A percentile compares a stretch with the other conserved stretches of the same genome.
These are phyloP conservation scores for Colletotrichum noveboracense DNA, from an alignment of 2,329 filamentous ascomycete genomes.

Conservation along the genomic window DNA sequence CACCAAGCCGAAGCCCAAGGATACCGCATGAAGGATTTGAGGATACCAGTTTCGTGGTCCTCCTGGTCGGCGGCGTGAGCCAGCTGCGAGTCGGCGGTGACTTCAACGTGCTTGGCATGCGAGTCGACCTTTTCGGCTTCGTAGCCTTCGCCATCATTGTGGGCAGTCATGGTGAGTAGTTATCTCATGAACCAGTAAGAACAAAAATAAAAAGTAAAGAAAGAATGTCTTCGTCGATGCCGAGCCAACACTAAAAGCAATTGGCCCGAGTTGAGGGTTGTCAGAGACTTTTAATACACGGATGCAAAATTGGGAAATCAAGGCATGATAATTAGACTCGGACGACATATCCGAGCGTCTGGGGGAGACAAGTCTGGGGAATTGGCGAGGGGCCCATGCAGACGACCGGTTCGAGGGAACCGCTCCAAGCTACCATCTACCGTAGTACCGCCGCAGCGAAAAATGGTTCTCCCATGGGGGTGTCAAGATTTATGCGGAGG, in stretches of 20 bases:
- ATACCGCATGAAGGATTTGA: conserved; percentile 27
- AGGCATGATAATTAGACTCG: background rate
- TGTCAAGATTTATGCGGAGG: background rate
- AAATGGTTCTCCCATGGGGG: background rate
- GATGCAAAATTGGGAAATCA: background rate
- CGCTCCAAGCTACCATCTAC: background rate
- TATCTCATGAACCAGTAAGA: background rate
- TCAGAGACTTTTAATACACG: background rate
- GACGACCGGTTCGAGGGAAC: background rate
- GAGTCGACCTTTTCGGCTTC: conserved; percentile 6
- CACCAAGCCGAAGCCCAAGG: conserved; percentile 37
- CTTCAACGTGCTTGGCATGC: conserved; percentile 4
- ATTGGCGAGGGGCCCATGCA: background rate
- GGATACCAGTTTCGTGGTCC: conserved; percentile 29
- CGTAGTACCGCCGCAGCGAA: background rate
- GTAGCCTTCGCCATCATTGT: background rate
- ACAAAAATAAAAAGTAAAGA: background rate
- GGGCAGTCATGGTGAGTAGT: background rate
- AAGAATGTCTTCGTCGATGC: background rate
- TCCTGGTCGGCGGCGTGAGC: conserved; percentile 24
- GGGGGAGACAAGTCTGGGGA: background rate
- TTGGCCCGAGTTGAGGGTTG: background rate
- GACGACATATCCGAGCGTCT: background rate
- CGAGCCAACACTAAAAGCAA: background rate
- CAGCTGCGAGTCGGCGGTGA: background rate